Evolutionary conservation across 805 yeast genomes (phyloP), one percentile per base, ranked within the genome.

Genomic region (Kodamaea leandrae): DNA sequence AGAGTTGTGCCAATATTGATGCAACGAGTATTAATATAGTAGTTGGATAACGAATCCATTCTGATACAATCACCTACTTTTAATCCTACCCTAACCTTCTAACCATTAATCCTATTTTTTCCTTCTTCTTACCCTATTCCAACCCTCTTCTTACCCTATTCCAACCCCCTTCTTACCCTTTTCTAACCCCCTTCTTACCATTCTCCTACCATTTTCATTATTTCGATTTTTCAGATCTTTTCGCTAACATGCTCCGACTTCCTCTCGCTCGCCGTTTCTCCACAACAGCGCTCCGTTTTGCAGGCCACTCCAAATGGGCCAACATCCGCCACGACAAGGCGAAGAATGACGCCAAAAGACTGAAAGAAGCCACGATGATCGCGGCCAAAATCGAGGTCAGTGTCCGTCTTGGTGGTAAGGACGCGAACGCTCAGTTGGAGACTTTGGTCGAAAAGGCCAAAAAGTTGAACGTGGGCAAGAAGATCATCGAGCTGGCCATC

Each of bases 291-390:
- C 49, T 16, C 13, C 53, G 49, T 1, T 42, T 46, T n/a, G 80
- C 88, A 0, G 99, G 99, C 1, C 99, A 91, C 61, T 83, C 87
- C 26, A 91, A 90, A 63, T 91, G 99, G 99, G 86, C 95, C 32
- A 87, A 86, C 36, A 91, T 93, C 51, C 85, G 89, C 57, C 97
- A 89, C 58, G 93, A 86, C 58, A 91, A 91, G 64, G 96, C 96
- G 41, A 86, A 87, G 48, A 88, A 89, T 55, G 99, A 91, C 64
- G 86, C 88, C 15, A 79, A 76, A 44, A 82, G 78, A 59, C 82
- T 87, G 44, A 76, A 79, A 42, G 70, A 79, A 20, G 80, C 87
- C 4, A 83, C 82, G 52, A 78, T 81, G 50, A 70, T 85, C 54
- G 83, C 96, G 4, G 76, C 79, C 33, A 76, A 80, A 52, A 86